Conservation (phyloP, 2,329 filamentous ascomycete species). For the Alternaria metachromatica region DNA sequence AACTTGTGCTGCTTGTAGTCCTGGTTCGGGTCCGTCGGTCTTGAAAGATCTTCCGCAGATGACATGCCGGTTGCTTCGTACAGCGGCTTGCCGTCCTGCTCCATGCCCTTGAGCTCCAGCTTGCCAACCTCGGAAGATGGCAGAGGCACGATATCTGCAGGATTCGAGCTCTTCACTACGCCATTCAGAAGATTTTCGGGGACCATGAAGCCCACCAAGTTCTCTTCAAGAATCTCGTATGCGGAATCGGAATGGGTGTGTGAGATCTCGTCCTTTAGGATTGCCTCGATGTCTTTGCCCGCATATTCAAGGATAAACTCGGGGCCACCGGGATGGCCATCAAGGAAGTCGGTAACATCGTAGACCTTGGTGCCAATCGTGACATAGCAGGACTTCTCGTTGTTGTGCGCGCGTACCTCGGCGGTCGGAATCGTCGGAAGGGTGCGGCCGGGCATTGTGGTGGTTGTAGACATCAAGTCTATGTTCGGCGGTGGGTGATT, state of each 20-base stretch:
- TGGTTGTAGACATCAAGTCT: slow-evolving; percentile 23
- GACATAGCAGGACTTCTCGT: slow-evolving; percentile 86
- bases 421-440: slow-evolving; percentile 82
- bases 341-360: slow-evolving; percentile 90
- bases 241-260: slow-evolving; percentile 89
- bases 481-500: background rate
- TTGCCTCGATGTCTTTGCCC: slow-evolving; percentile 82
- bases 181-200: slow-evolving; percentile 63
- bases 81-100: slow-evolving; percentile 55
- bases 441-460: slow-evolving; percentile 75
- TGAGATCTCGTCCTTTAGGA: slow-evolving; percentile 81
- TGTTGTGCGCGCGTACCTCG: slow-evolving; percentile 83
- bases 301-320: slow-evolving; percentile 89
- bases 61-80: slow-evolving; percentile 82
- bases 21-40: slow-evolving; percentile 75
- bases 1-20: slow-evolving; percentile 96
- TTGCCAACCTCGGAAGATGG: slow-evolving; percentile 58
- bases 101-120: slow-evolving; percentile 58
- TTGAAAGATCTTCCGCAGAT: slow-evolving; percentile 81
- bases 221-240: slow-evolving; percentile 94
- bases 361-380: slow-evolving; percentile 89
- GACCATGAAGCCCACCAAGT: slow-evolving; percentile 79
- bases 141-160: slow-evolving; percentile 60
- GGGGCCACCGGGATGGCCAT: slow-evolving; percentile 87
- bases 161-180: slow-evolving; percentile 56